Percentiles rank a stretch among this genome's conserved stretches.
These are phyloP conservation scores for Mastigamoeba balamuthi DNA, from an alignment of 78 protist genomes.

Conservation along the genomic window DNA sequence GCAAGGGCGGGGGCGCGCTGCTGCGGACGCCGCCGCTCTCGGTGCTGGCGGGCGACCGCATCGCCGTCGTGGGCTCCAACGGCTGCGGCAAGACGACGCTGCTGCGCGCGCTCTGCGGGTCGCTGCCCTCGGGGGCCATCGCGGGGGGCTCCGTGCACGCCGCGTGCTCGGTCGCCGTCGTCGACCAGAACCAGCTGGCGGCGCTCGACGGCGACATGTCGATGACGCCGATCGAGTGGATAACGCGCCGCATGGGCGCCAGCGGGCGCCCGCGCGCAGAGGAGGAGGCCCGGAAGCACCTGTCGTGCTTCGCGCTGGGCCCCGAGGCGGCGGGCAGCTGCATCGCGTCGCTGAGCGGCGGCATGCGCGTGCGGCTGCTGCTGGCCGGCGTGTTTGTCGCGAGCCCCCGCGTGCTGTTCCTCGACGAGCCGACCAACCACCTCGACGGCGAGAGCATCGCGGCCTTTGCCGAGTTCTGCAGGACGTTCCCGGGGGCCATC, in stretches of 20 bases:
- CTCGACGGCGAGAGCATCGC: conserved; percentile 17
- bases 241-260: background rate
- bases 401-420: conserved; percentile 7
- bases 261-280: conserved; percentile 12
- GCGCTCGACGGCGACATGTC: conserved; percentile 1
- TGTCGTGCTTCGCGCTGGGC: background rate
- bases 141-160: background rate
- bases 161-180: background rate
- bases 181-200: conserved; percentile 13
- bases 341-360: background rate
- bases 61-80: conserved; percentile 27
- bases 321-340: background rate
- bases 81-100: conserved; percentile 33
- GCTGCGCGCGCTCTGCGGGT: background rate
- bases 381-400: conserved; percentile 5
- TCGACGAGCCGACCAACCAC: conserved; percentile 61
- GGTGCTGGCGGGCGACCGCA: conserved; percentile 9
- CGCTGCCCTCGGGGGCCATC: background rate
- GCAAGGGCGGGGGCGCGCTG: no score
- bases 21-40: no score
- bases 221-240: background rate
- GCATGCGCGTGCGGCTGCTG: background rate
- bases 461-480: background rate
- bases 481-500: conserved; percentile 15
- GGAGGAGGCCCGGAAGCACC: background rate